Percentiles rank a stretch among this genome's conserved stretches.
These are phyloP conservation scores for Geotrichum candidum DNA, from an alignment of 1,139 yeast species.

Conservation along the genomic window DNA sequence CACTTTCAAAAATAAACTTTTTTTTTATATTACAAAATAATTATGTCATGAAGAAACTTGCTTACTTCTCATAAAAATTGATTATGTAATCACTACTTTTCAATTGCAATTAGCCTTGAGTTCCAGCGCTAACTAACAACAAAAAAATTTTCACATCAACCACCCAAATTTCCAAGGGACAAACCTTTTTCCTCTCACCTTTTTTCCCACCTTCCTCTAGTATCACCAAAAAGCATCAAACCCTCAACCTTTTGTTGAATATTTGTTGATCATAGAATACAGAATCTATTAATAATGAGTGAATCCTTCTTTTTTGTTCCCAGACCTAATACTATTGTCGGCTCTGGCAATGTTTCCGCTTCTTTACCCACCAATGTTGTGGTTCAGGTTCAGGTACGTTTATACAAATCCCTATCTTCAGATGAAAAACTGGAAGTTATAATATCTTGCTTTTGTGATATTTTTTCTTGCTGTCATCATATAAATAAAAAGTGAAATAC, in stretches of 20 bases:
- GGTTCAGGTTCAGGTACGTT: slow-evolving; percentile 22
- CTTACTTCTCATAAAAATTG: no score
- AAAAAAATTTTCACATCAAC: neutral
- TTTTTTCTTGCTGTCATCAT: no score
- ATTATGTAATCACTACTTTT: no score
- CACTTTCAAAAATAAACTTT: no score
- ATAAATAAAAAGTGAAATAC: no score
- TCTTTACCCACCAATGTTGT: slow-evolving; percentile 30
- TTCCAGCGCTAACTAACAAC: neutral
- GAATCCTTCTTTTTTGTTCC: slow-evolving; percentile 30
- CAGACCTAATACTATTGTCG: slow-evolving; percentile 26
- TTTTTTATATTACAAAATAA: no score
- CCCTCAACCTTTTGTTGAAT: neutral
- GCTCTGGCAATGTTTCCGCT: slow-evolving; percentile 27
- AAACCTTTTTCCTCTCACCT: neutral
- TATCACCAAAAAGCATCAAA: slow-evolving; percentile 2
- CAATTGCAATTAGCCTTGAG: neutral
- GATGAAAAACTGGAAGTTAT: neutral
- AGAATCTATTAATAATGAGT: slow-evolving; percentile 21
- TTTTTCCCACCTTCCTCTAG: neutral
- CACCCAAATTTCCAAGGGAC: neutral
- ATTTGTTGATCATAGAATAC: neutral
- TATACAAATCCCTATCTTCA: neutral
- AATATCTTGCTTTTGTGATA: no score
- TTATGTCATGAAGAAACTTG: no score